Evolutionary conservation across 768 basidiomycete species (phyloP).

Genomic region (Agaricus subrufescens): DNA sequence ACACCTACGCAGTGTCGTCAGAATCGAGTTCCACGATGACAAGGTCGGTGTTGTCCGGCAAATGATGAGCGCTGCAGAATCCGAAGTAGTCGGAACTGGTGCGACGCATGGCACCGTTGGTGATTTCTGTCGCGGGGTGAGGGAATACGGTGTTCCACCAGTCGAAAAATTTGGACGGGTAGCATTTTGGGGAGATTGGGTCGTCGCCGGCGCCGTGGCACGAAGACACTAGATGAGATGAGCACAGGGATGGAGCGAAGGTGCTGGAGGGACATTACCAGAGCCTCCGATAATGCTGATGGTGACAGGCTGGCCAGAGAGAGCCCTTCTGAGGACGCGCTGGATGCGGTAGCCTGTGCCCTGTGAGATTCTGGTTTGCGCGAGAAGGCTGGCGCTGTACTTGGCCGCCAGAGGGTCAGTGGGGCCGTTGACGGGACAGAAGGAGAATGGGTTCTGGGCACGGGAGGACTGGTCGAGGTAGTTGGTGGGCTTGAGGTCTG

Average conservation of each 20-base stretch:
- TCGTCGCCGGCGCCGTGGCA: slow-evolving; percentile 94
- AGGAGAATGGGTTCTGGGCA: slow-evolving; percentile 75
- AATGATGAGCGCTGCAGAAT: slow-evolving; percentile 88
- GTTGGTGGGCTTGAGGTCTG: slow-evolving; percentile 65
- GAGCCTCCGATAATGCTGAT: slow-evolving; percentile 90
- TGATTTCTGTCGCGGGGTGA: slow-evolving; percentile 95
- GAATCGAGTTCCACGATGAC: slow-evolving; percentile 94
- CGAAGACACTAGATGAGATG: slow-evolving; percentile 62
- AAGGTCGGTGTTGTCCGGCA: slow-evolving; percentile 91
- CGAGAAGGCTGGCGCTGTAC: slow-evolving; percentile 71
- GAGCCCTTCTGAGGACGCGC: slow-evolving; percentile 75
- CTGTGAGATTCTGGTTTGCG: slow-evolving; percentile 69
- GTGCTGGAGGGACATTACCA: slow-evolving; percentile 38
- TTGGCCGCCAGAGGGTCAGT: slow-evolving; percentile 74
- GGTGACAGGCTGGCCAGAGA: slow-evolving; percentile 82
- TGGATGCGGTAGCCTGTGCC: slow-evolving; percentile 84
- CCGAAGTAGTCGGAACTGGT: slow-evolving; percentile 94
- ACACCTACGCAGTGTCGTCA: slow-evolving; percentile 79
- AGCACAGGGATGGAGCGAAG: slow-evolving; percentile 5
- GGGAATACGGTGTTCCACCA: slow-evolving; percentile 99
- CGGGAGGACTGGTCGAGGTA: slow-evolving; percentile 66
- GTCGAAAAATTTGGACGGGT: slow-evolving; percentile 91
- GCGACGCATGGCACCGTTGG: slow-evolving; percentile 92
- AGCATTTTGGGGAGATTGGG: slow-evolving; percentile 78
- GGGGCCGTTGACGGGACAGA: slow-evolving; percentile 86